Evolutionary conservation across 78 protist genomes (phyloP), one percentile per base, ranked within the genome.

Genomic region (Dictyostelium brefeldianum): DNA sequence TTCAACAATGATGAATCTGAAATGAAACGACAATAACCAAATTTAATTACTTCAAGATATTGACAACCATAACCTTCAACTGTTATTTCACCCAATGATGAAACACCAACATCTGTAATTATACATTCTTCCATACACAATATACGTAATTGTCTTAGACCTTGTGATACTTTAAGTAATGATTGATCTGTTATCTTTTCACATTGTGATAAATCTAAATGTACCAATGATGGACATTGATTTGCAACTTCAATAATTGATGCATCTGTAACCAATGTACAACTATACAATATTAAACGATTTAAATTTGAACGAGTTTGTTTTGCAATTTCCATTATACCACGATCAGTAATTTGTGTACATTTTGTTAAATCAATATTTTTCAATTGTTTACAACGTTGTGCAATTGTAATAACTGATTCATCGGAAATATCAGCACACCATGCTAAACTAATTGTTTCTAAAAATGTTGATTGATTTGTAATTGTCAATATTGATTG

Each of bases 61-160:
- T 51, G 92, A 22, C 92, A 85, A 2, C 83, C 82, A 29, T 47
- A 51, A 1, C 91, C 81, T 57, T 83, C 82, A 36, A 36, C 43
- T 5, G 62, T 14, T 15, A 73, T 57, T 18, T 78, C 69, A 17
- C 92, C 92, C 4, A 85, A 70, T 12, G 64, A n/a, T 12, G 82
- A 54, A 1, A 62, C 83, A 31, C 92, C 92, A 25, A 48, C 78
- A 31, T 85, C 92, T 7, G 92, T 75, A 51, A 85, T 85, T 7
- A 75, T 73, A 48, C 92, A 85, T 46, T 85, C 92, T 62, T 85
- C 92, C 83, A 85, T 73, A 64, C 92, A 85, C 14, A 85, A 64
- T 14, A 75, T 81, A 31, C 74, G 20, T 15, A 85, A 78, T 36
- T 57, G 75, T 22, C 83, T 54, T 4, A 85, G 1, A 3, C 83